Conservation (phyloP, 148 eudicot species). For the Mesembryanthemum crystallinum region DNA sequence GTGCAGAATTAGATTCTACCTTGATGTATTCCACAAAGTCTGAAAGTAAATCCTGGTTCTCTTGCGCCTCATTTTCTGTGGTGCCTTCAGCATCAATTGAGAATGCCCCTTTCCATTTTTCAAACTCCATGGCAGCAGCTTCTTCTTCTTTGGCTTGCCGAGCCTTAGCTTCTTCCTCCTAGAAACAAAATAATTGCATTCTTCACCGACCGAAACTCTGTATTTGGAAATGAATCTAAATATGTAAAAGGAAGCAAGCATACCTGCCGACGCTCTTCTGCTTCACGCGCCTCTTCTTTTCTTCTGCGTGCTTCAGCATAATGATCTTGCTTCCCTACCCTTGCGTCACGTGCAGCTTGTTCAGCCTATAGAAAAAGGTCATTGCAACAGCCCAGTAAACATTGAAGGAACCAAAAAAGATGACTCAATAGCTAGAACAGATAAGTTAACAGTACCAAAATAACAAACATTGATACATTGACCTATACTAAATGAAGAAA, state of each 20-base stretch:
- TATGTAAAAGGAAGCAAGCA: slow-evolving; percentile 21
- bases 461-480: background rate
- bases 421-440: background rate
- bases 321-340: slow-evolving; percentile 69
- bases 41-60: slow-evolving; percentile 78
- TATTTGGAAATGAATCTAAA: background rate
- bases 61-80: slow-evolving; percentile 88
- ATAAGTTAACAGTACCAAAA: background rate
- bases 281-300: slow-evolving; percentile 96
- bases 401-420: background rate
- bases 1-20: slow-evolving; percentile 35
- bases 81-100: slow-evolving; percentile 97
- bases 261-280: slow-evolving; percentile 73
- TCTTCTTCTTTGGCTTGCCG: slow-evolving; percentile 92
- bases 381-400: slow-evolving; percentile 3
- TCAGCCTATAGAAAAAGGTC: slow-evolving; percentile 61
- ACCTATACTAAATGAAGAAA: background rate
- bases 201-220: background rate
- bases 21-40: slow-evolving; percentile 95
- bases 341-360: slow-evolving; percentile 84
- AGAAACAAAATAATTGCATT: slow-evolving; percentile 25
- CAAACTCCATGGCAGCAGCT: slow-evolving; percentile 88
- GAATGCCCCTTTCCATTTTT: slow-evolving; percentile 94
- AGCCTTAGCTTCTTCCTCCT: slow-evolving; percentile 98
- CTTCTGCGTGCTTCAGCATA: slow-evolving; percentile 83